A percentile compares a stretch with the other conserved stretches of the same genome.
phyloP scores from a whole-genome alignment of 495 filamentous ascomycete species.

The Corynascus novoguineensis region DNA sequence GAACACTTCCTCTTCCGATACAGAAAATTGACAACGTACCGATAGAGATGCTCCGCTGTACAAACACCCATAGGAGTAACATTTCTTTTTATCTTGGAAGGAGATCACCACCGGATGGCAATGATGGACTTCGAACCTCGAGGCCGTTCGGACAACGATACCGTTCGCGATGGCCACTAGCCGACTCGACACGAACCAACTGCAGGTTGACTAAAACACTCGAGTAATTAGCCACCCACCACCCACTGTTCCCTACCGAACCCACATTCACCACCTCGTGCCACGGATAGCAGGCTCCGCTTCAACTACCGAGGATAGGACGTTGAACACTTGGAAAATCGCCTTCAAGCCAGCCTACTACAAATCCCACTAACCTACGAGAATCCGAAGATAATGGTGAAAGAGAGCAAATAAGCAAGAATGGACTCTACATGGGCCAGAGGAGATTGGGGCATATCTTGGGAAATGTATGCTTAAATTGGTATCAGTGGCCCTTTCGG shows the following conservation, averaged over 20 bases:
- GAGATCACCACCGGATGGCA: conserved; percentile 25
- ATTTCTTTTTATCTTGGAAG: conserved; percentile 23
- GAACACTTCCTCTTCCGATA: neutral
- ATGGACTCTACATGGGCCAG: no score
- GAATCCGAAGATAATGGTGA: no score
- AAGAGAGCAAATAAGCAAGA: no score
- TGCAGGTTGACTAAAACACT: no score
- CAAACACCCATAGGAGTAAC: conserved; percentile 16
- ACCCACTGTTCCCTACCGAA: neutral
- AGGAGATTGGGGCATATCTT: no score
- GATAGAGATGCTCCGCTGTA: conserved; percentile 30
- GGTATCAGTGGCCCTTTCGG: no score
- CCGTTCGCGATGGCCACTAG: conserved; percentile 34
- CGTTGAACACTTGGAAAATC: conserved; percentile 19
- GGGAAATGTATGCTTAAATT: no score
- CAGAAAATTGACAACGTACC: neutral
- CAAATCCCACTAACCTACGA: no score
- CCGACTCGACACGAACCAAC: neutral
- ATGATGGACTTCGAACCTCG: conserved; percentile 25
- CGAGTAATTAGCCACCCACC: conserved; percentile 1
- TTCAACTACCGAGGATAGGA: conserved; percentile 19
- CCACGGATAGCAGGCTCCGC: conserved; percentile 9
- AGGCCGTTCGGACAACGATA: conserved; percentile 26
- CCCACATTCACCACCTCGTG: conserved; percentile 4
- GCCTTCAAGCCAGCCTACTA: conserved; percentile 14